phyloP scores from a whole-genome alignment of 179 eudicot genomes.

The Silene vulgaris region DNA sequence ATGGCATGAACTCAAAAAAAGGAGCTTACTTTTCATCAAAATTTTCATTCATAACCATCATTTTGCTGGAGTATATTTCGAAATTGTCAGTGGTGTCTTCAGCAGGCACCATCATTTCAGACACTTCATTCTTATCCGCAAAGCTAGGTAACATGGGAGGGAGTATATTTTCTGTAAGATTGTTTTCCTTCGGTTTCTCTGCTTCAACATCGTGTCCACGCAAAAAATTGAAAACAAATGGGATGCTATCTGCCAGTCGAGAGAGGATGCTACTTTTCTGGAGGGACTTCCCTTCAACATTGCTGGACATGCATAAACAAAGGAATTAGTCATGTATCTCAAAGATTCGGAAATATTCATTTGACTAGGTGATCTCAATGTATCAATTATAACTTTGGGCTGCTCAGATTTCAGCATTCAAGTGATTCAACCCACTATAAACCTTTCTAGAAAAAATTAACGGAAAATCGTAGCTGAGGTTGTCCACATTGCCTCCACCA shows the following conservation, averaged over 20 bases:
- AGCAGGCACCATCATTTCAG: slow-evolving; percentile 25
- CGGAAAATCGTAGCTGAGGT: no score
- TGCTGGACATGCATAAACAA: slow-evolving; percentile 37
- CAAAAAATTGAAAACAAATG: slow-evolving; percentile 56
- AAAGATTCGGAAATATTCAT: not conserved
- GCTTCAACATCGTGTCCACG: slow-evolving; percentile 36
- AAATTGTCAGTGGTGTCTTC: slow-evolving; percentile 32
- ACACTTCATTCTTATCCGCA: slow-evolving; percentile 30
- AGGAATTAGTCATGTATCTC: not conserved
- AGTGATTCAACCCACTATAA: no score
- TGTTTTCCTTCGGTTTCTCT: slow-evolving; percentile 22
- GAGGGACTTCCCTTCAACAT: slow-evolving; percentile 33
- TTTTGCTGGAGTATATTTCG: slow-evolving; percentile 36
- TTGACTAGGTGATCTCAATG: not conserved
- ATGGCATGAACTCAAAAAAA: slow-evolving; percentile 26
- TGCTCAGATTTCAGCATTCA: not conserved
- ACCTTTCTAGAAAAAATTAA: no score
- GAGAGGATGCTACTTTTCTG: slow-evolving; percentile 59
- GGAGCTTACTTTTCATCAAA: slow-evolving; percentile 27
- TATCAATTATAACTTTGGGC: not conserved
- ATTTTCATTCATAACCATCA: slow-evolving; percentile 28
- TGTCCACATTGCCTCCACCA: no score
- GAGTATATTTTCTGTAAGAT: slow-evolving; percentile 27
- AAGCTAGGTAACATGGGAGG: slow-evolving; percentile 28
- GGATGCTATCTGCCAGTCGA: slow-evolving; percentile 62